Base-by-base conservation (phyloP, 768 basidiomycete species). In the Suillus alpinus region DNA sequence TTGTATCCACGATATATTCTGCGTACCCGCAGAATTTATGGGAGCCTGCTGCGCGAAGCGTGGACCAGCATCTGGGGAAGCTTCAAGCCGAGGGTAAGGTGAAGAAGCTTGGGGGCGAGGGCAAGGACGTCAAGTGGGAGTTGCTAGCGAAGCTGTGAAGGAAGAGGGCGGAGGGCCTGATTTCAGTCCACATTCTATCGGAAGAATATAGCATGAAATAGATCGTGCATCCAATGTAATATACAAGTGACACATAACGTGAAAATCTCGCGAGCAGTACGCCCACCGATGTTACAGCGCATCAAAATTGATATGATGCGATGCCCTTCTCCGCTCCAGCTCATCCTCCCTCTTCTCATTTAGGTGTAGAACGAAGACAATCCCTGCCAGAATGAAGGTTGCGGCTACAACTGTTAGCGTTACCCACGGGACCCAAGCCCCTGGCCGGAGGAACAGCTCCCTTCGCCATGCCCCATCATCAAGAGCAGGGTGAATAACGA, bases 301-400 rank as follows among this genome's bases (percentile, higher is more conserved):
- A 72, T 95, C 94, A 68, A 99, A 98, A 66, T 99, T 99, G 73
- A 99, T 96, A 68, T 94, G 89, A 75, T 97, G 94, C n/a, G 95
- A 88, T 34, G 87, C 86, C 66, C 89, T 82, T 67, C 93, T 82
- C 61, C 95, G 75, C 73, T 99, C 96, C 67, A 90, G 71, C 75
- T 99, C 96, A 71, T 98, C 96, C 71, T 98, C 95, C 62, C 93
- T 82, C 94, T 96, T 96, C 73, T 99, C 97, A 66, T 88, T 94
- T 67, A 94, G 69, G 79, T 96, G 94, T 69, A 99, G 71, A 49
- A 92, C 84, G 39, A 95, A 81, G 43, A 96, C 93, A 57, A 96
- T 91, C 9, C 86, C 76, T 1, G 89, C 94, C 47, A 99, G 75
- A 47, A 93, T 68, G 10, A 84, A 68, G 56, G 89, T 92, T 13